Base-by-base conservation (phyloP, 495 filamentous ascomycete genomes). In the Podospora didyma region DNA sequence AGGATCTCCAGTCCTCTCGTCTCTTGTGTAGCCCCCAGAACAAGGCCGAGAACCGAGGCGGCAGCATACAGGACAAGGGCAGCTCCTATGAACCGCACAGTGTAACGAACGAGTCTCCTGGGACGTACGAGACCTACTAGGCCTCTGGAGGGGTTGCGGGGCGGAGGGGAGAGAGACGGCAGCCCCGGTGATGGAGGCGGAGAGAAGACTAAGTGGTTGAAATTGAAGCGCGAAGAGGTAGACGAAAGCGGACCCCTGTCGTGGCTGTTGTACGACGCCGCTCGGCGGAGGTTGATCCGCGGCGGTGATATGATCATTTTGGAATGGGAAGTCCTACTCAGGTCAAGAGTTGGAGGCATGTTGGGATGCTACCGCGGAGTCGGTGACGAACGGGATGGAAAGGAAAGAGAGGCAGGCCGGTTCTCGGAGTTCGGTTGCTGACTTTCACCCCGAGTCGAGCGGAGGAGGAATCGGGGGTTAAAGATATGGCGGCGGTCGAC, bases 151-250 rank as follows among this genome's bases (percentile, higher is more conserved):
- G 77, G 73, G 66, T 81, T 85, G 56, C 79, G 79, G 58, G 79
- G 81, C 6, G 83, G 80, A 6, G 80, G 81, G n/a, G 87, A 72
- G 46, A 87, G 73, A 2, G 84, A 81, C 2, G 85, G 86, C 7
- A 89, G 76, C 39, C 80, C 77, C 1, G 86, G 85, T 3, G 85
- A 88, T 3, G 81, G 82, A 12, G 84, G 79, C 7, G 83, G 82
- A 2, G 83, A 82, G 16, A 87, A 79, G 56, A 78, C 75, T n/a
- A 86, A 71, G 58, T 85, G 82, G 61, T 82, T 80, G 65, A 85
- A 82, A 63, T 69, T 82, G 60, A 82, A 81, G 21, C 82, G 76
- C 19, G 80, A 81, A 0, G 83, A 82, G 0, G 79, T 82, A 6
- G 79, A 73, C 4, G 79, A 82, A 17, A 75, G 54, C 3, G 78